Base-by-base conservation (phyloP, 2,329 filamentous ascomycete species). In the Sporothrix globosa region DNA sequence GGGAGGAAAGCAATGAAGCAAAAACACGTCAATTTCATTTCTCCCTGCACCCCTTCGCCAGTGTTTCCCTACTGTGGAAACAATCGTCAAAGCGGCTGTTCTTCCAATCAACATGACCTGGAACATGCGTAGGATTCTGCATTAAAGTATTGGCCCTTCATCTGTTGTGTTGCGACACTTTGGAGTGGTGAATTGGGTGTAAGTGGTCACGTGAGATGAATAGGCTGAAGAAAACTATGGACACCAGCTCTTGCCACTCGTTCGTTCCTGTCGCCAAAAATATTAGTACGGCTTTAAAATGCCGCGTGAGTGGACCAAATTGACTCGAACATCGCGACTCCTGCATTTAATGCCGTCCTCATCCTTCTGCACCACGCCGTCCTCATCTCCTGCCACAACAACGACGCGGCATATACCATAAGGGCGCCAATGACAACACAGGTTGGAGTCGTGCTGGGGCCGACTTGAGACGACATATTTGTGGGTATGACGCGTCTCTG, bases 1-100 rank as follows among this genome's bases (percentile, higher is more conserved):
- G 67, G 67, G 67, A 69, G 54, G 50, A 34, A 10, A 24, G 41
- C 52, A 68, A 67, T 44, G 17, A 21, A 46, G 50, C 48, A 27
- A 56, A 56, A 68, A 56, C 66, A 68, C 66, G 66, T 34, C 52
- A 44, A 46, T 56, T 52, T 9, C 66, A 68, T 68, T 68, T 52
- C 52, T 56, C 52, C 9, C 30, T 41, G 19, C 21, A 30, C 39
- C 66, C 50, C 44, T 68, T 46, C 14, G 11, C 19, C 19, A 39
- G 21, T 4, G 39, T 63, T 46, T 46, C 21, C 56, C 34, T 14
- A 27, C 39, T 17, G n/a, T 63, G 39, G 58, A 17, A 63, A 63
- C n/a, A 27, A 63, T 46, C 58, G 21, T 61, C 58, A 17, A 19
- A n/a, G 58, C 58, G 58, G 6, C 41, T 63, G 19, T 27, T 44